Percentiles rank a stretch among this genome's conserved stretches.
Conservation (phyloP, 2,329 filamentous ascomycete species). For the Metarhizium guizhouense region DNA sequence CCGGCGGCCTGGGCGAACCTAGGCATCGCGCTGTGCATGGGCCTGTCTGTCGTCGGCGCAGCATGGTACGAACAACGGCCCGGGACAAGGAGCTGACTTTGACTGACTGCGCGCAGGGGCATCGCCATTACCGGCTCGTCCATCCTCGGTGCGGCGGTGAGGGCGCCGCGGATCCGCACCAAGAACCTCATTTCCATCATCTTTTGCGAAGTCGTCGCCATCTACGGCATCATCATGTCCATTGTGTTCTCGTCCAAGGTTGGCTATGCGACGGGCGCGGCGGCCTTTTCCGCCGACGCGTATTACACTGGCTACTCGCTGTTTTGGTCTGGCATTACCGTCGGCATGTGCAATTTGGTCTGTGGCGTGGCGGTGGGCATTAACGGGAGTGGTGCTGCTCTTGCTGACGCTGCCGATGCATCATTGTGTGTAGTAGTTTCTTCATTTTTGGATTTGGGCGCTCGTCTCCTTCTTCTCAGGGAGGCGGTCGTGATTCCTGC, state of each 20-base stretch:
- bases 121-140: slow-evolving; percentile 98
- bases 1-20: slow-evolving; percentile 88
- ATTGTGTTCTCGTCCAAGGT: slow-evolving; percentile 89
- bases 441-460: background rate
- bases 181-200: slow-evolving; percentile 99
- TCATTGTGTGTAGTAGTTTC: slow-evolving; percentile 57
- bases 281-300: slow-evolving; percentile 63
- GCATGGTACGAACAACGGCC: slow-evolving; percentile 61
- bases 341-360: slow-evolving; percentile 89
- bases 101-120: slow-evolving; percentile 52
- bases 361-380: slow-evolving; percentile 96
- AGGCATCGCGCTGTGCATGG: slow-evolving; percentile 90
- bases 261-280: slow-evolving; percentile 41
- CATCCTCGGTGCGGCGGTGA: slow-evolving; percentile 92
- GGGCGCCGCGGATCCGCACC: slow-evolving; percentile 91
- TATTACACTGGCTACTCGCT: slow-evolving; percentile 93
- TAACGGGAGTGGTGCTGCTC: slow-evolving; percentile 90
- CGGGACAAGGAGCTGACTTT: no score
- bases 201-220: slow-evolving; percentile 99
- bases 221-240: slow-evolving; percentile 99
- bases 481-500: background rate
- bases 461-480: no score
- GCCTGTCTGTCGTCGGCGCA: slow-evolving; percentile 90
- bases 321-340: slow-evolving; percentile 92
- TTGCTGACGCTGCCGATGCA: slow-evolving; percentile 90